These are phyloP conservation scores for Eimeria acervulina DNA, from an alignment of 169 alveolate genomes.

Conservation along the genomic window DNA sequence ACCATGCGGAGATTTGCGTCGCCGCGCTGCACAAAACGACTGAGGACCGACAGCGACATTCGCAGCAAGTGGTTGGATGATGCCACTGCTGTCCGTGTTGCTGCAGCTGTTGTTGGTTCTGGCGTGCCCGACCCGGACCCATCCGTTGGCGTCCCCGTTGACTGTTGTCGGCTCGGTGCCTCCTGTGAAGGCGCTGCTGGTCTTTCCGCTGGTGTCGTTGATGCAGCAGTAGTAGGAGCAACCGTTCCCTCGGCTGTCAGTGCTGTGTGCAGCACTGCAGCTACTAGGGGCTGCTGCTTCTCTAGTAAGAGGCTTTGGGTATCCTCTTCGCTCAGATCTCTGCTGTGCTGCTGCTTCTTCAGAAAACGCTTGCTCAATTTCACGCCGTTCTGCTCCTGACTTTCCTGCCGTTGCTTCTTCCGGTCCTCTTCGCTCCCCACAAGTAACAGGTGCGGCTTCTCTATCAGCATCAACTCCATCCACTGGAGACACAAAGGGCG, in stretches of 20 bases:
- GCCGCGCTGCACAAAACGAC: conserved; percentile 62
- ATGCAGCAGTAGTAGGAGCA: background rate
- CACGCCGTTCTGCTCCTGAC: background rate
- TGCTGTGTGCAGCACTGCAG: conserved; percentile 70
- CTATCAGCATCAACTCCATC: conserved; percentile 74
- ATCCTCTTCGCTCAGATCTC: background rate
- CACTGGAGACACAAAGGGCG: conserved; percentile 80
- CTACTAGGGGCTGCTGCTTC: conserved; percentile 64
- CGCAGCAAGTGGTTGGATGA: conserved; percentile 50
- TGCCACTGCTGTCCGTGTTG: conserved; percentile 23
- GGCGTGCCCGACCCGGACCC: conserved; percentile 27
- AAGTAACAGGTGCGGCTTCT: conserved; percentile 44
- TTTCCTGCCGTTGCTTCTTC: conserved; percentile 32
- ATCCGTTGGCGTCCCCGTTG: conserved; percentile 34
- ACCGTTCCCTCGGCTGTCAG: conserved; percentile 42
- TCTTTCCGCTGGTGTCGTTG: conserved; percentile 8
- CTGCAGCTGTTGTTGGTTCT: conserved; percentile 37
- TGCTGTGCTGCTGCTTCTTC: conserved; percentile 53
- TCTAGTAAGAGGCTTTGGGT: background rate
- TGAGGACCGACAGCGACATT: conserved; percentile 56
- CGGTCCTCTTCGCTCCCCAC: background rate
- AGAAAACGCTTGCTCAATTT: background rate
- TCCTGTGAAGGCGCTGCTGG: conserved; percentile 43
- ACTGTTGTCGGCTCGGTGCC: conserved; percentile 41
- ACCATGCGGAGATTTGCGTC: conserved; percentile 41